Base-by-base conservation (phyloP, 1,139 yeast genomes). In the Taphrina confusa region DNA sequence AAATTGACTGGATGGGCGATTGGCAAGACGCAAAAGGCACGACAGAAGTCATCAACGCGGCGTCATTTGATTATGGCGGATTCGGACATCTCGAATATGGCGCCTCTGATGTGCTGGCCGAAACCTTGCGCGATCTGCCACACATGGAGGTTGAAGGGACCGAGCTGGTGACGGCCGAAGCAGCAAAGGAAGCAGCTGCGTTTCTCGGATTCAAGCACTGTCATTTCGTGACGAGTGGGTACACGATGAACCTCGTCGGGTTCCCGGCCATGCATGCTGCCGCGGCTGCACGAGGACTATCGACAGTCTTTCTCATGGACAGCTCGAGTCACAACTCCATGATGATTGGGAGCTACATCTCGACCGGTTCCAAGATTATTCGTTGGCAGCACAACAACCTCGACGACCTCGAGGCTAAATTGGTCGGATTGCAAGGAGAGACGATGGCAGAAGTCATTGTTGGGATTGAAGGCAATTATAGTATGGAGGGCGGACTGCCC, bases 401-500 rank as follows among this genome's bases (percentile, higher is more conserved):
- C 6, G 44, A n/a, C 18, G 58, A 54, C 51, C 34, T 54, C 5
- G 58, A 42, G 16, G 27, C n/a, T n/a, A 54, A 54, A 37, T 45
- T 54, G 30, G 30, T 27, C 11, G 39, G 28, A 8, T 14, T 31
- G 23, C 16, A 20, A 12, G 42, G 18, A 23, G n/a, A 23, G 22
- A 22, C 51, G 3, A 34, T 44, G 9, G 31, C 34, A n/a, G 49
- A 92, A 74, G 91, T 92, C 64, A 74, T 92, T 65, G 82, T 92
- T 66, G 94, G 95, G 61, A 94, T 91, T 50, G 98, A 92, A 77
- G 98, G 98, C 56, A 79, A 92, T 66, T 92, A 87, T 72, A 88
- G 96, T 20, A 92, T 92, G 98, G 98, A 92, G 75, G 98, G 98
- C 68, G 90, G 95, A 65, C 78, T 90, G 82, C 84, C 90, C 72